Evolutionary conservation across 2,329 filamentous ascomycete genomes (phyloP), one percentile per base, ranked within the genome.

Genomic region (Fusarium duplospermum): DNA sequence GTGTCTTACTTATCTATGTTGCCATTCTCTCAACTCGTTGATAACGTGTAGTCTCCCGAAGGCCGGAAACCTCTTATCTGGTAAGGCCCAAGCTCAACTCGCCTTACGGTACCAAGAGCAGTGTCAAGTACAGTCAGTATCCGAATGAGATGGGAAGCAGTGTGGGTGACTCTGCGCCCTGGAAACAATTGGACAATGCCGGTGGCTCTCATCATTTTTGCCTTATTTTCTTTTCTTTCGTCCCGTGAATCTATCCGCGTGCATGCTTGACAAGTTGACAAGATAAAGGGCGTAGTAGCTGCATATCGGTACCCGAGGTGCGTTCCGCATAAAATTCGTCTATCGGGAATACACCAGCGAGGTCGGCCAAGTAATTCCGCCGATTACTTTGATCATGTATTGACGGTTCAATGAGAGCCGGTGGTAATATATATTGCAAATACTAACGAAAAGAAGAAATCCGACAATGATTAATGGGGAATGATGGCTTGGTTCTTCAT

Each of bases 291-390:
- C 47, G 47, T 20, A n/a, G 47, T 54, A 54, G 47, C 47, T 54
- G 47, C 27, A 54, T 29, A 54, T 54, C 10, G 27, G 6, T 31
- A 31, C 27, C 47, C 47, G 47, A 20, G 6, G 10, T 8, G 47
- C 47, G 47, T 33, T 54, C 47, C 47, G 47, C 47, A 54, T 54
- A 31, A 54, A 31, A 54, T 54, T 54, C 47, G 47, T 54, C 31
- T 31, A 1, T 54, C 47, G 47, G 47, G 24, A 33, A 31, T 54
- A 33, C 27, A 54, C 6, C 1, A 33, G 47, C 47, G 27, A 31
- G 27, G 14, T 31, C 47, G 47, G 47, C 4, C 47, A 54, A 31
- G 47, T 8, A 54, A 33, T 16, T 14, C 47, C n/a, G n/a, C n/a
- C n/a, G n/a, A n/a, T n/a, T n/a, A n/a, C n/a, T n/a, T n/a, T n/a